Base-by-base conservation (phyloP, 345 rosid species). In the Erodium maritimum region DNA sequence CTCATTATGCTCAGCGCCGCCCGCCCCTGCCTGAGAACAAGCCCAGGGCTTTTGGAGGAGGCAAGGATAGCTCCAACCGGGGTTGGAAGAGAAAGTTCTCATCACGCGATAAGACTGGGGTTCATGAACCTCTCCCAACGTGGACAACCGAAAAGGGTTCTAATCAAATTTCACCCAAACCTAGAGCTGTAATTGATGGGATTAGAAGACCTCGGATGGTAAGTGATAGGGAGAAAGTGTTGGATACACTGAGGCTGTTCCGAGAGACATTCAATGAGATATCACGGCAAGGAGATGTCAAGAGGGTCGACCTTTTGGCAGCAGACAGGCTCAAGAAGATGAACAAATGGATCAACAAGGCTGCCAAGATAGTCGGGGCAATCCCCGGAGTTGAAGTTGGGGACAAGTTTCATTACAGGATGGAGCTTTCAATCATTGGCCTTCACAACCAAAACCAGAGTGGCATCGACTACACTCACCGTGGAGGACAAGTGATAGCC, bases 341-440 rank as follows among this genome's bases (percentile, higher is more conserved):
- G 16, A 6, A 2, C 12, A 42, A 14, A 4, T 46, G 18, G 20
- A 58, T 34, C 23, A 50, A 59, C 2, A 19, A 20, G 3, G n/a
- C 17, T 7, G 21, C 16, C 24, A 55, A 65, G 24, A 25, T 34
- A 34, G 45, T 64, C 0, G 73, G 73, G 16, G 6, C 2, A 6
- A 62, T 69, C 3, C 68, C 73, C 0, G 73, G 73, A 29, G 62
- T 69, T 21, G 48, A 69, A 19, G 37, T 64, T 4, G 68, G 68
- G 0, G 73, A 69, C 58, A 63, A 33, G 22, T 69, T 69, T 52
- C 56, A 54, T 7, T 59, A 69, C 53, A 24, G 73, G 59, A 48
- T 52, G 57, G 73, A 69, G 61, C 57, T 69, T 0, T 8, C 12
- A 9, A 14, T 64, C 0, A 61, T 69, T 5, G 68, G 61, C 22